Percentiles rank a stretch among this genome's conserved stretches.
Evolutionary conservation across 2,329 filamentous ascomycete species (phyloP).

Genomic region (Arthroderma uncinatum): DNA sequence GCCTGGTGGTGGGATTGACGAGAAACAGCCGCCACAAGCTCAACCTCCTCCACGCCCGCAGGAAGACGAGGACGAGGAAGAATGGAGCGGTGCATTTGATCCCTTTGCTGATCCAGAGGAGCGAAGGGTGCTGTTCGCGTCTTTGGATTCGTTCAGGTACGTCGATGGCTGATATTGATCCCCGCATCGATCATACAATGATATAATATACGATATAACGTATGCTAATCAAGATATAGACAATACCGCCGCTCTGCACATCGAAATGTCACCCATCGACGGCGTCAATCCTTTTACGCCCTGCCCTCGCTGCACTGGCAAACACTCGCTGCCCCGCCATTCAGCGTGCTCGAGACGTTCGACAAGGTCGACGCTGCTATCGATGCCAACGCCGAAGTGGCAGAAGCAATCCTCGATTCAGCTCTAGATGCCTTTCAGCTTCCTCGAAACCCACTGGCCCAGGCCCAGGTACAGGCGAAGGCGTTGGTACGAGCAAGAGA

Average conservation of each 20-base stretch:
- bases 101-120: slow-evolving; percentile 68
- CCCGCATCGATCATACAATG: not conserved
- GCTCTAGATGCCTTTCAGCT: slow-evolving; percentile 58
- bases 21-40: not conserved
- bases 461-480: slow-evolving; percentile 14
- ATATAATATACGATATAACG: not conserved
- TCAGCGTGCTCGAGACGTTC: slow-evolving; percentile 70
- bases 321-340: slow-evolving; percentile 67
- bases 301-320: slow-evolving; percentile 75
- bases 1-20: not conserved
- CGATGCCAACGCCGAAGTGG: slow-evolving; percentile 73
- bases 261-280: slow-evolving; percentile 79
- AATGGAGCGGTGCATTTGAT: slow-evolving; percentile 54
- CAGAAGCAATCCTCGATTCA: slow-evolving; percentile 61
- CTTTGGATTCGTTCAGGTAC: slow-evolving; percentile 83
- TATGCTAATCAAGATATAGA: slow-evolving; percentile 36
- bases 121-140: slow-evolving; percentile 63
- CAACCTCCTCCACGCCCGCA: not conserved
- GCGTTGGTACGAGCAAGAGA: slow-evolving; percentile 18
- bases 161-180: slow-evolving; percentile 25
- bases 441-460: slow-evolving; percentile 22
- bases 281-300: slow-evolving; percentile 86
- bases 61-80: slow-evolving; percentile 14
- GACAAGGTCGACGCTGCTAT: slow-evolving; percentile 76
- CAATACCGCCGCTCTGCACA: slow-evolving; percentile 79